These are phyloP conservation scores for Termitomyces sp. DNA, from an alignment of 768 basidiomycete species.

Conservation along the genomic window DNA sequence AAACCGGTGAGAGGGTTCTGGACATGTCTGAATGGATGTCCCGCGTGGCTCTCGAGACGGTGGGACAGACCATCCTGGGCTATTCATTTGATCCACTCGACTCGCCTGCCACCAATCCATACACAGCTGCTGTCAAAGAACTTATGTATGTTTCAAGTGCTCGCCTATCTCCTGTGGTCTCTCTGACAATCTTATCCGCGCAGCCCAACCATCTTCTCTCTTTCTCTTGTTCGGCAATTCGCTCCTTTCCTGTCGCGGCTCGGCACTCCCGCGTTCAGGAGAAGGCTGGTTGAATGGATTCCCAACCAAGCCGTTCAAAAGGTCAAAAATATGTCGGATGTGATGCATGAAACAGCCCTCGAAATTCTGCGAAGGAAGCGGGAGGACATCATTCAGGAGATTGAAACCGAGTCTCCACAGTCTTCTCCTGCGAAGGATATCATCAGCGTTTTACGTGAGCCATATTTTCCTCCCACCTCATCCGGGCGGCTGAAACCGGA, in stretches of 20 bases:
- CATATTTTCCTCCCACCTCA: background rate
- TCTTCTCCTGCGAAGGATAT: constrained; percentile 42
- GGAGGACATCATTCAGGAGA: constrained; percentile 21
- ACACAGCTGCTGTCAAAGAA: constrained; percentile 44
- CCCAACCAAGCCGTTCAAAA: constrained; percentile 39
- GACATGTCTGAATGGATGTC: constrained; percentile 50
- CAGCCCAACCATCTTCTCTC: constrained; percentile 45
- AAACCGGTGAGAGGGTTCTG: constrained; percentile 25
- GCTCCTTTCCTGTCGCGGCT: constrained; percentile 43
- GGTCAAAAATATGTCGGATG: constrained; percentile 46
- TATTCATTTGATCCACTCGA: constrained; percentile 49
- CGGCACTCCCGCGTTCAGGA: constrained; percentile 40
- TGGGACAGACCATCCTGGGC: constrained; percentile 43
- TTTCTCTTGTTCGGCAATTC: constrained; percentile 45
- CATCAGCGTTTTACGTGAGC: constrained; percentile 47
- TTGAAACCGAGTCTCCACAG: constrained; percentile 20
- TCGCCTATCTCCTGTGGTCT: background rate
- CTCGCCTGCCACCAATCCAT: constrained; percentile 39
- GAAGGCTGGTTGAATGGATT: constrained; percentile 40
- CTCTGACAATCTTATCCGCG: background rate
- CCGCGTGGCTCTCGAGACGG: constrained; percentile 42
- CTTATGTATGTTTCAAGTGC: constrained; percentile 34
- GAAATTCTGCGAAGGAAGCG: constrained; percentile 41
- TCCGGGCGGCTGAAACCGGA: constrained; percentile 4
- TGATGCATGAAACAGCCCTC: constrained; percentile 42